Evolutionary conservation across 495 filamentous ascomycete genomes (phyloP), one percentile per base, ranked within the genome.

Genomic region (Entonaema liquescens): DNA sequence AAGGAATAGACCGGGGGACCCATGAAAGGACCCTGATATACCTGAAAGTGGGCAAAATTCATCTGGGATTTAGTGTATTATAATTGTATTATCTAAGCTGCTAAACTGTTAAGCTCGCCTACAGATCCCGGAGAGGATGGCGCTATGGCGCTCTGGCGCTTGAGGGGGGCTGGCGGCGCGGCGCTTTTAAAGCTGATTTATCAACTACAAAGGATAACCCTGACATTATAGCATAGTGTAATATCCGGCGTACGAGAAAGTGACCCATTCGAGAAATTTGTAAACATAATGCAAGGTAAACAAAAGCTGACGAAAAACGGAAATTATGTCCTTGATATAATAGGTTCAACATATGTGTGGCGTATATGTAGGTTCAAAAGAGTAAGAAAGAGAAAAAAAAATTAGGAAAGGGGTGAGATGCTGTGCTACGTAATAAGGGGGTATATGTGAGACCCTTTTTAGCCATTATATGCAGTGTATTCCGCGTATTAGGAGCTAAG

Each of bases 21-120:
- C 70, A 65, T 73, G 70, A 59, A 52, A 54, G 70, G 70, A 73
- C 70, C 70, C 70, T 73, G 65, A 73, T 73, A 68, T 66, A 59
- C 67, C 28, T 65, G 5, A 60, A 65, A 58, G 65, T 58, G 61
- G 65, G 61, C 60, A 68, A 62, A 62, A 44, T 49, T 50, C 23
- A 38, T n/a, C n/a, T 56, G 35, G 62, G 63, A 42, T 28, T 59
- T 59, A 33, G 31, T 33, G 31, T 33, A 33, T 33, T 31, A 7
- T 33, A 1, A 9, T 5, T 33, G 31, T 9, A 58, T 68, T 73
- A 68, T 23, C 28, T 73, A 68, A 47, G 42, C 42, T 47, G 19
- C 8, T 47, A 42, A 44, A 44, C 17, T 44, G 40, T 19, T 44
- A 23, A 73, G 70, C 56, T 62, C 56, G 61, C 38, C 64, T 67